A percentile compares a stretch with the other conserved stretches of the same genome.
These are phyloP conservation scores for Globisporangium paroecandrum DNA, from an alignment of 352 stramenopile species.

Conservation along the genomic window DNA sequence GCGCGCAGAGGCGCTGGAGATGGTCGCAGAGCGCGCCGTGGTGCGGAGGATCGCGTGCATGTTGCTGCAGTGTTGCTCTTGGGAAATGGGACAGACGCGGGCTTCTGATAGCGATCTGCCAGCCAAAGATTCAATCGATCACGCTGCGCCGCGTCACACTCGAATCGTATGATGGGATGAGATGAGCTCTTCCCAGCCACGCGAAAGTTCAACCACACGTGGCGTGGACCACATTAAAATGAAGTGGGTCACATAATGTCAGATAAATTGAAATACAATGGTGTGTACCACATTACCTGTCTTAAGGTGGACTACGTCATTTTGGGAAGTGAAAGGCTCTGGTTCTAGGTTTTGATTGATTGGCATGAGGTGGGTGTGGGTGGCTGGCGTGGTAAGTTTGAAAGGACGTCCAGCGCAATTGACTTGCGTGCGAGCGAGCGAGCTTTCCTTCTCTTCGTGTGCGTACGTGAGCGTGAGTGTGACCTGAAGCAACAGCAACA, in stretches of 20 bases:
- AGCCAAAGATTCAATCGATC: neutral
- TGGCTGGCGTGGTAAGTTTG: constrained; percentile 11
- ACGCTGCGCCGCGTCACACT: neutral
- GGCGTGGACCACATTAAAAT: constrained; percentile 7
- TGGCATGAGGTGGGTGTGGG: constrained; percentile 3
- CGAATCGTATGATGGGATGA: constrained; percentile 1
- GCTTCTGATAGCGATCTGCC: neutral
- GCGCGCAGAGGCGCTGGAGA: neutral
- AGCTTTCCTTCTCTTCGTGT: neutral
- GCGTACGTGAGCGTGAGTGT: neutral
- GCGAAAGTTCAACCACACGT: constrained; percentile 11
- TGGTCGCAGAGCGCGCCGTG: neutral
- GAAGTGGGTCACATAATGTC: neutral
- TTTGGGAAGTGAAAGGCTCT: neutral
- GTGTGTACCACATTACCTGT: neutral
- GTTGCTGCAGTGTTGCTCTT: neutral
- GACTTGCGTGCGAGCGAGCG: neutral
- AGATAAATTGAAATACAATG: neutral
- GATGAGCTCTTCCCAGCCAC: constrained; percentile 8
- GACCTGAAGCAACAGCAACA: neutral
- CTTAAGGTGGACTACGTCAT: neutral
- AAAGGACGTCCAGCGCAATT: constrained; percentile 1
- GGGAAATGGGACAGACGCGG: neutral
- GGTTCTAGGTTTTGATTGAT: constrained; percentile 2
- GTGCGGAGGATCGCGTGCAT: constrained; percentile 9